These are phyloP conservation scores for Musa schizocarpa DNA, from an alignment of 176 grass and related monocot species.

Conservation along the genomic window DNA sequence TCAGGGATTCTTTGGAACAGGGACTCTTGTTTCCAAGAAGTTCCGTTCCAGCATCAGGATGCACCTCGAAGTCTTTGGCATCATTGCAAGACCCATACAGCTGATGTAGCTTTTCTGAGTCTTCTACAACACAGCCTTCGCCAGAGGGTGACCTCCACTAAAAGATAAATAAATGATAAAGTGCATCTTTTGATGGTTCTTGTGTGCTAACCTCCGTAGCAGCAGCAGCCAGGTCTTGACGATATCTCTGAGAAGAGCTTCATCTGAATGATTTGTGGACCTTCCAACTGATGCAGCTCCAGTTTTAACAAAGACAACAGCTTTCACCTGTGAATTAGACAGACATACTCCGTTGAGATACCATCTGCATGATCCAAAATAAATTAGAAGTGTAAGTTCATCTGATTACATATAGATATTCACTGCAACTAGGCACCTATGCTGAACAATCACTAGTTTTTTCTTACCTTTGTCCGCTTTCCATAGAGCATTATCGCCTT, in stretches of 20 bases:
- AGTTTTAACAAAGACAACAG: constrained; percentile 91
- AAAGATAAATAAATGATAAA: background rate
- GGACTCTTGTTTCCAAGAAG: constrained; percentile 52
- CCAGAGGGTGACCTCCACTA: constrained; percentile 46
- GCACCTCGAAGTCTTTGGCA: constrained; percentile 76
- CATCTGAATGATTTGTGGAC: constrained; percentile 82
- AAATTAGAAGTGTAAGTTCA: background rate
- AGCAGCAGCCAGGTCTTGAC: constrained; percentile 52
- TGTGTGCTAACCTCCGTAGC: constrained; percentile 58
- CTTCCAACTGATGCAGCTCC: constrained; percentile 81
- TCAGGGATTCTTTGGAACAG: constrained; percentile 24
- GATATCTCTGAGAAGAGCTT: constrained; percentile 63
- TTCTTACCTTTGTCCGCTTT: constrained; percentile 72
- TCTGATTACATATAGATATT: background rate
- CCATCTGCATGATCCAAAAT: background rate
- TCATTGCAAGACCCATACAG: constrained; percentile 57
- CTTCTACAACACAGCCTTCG: constrained; percentile 66
- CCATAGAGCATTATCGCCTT: constrained; percentile 87
- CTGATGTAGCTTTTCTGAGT: constrained; percentile 64
- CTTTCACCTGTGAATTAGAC: constrained; percentile 52
- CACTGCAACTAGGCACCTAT: background rate
- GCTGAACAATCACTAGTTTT: background rate
- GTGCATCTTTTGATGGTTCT: background rate
- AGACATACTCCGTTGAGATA: constrained; percentile 3
- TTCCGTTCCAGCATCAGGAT: constrained; percentile 34